These are phyloP conservation scores for Mycena pura DNA, from an alignment of 768 basidiomycete species.

Conservation along the genomic window DNA sequence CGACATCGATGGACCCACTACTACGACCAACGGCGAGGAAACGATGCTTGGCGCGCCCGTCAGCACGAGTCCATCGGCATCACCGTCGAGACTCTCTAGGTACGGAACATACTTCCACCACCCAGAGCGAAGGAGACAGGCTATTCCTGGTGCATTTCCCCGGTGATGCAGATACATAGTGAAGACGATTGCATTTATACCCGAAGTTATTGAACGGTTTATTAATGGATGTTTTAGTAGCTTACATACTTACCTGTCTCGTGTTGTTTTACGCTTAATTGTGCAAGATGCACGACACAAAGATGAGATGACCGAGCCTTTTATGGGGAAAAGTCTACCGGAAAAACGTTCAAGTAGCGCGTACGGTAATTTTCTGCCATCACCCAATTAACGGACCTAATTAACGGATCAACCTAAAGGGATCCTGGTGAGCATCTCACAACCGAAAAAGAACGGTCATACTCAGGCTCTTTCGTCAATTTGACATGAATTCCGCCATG, in stretches of 20 bases:
- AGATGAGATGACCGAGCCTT: too few relatives aligned
- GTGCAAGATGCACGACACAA: too few relatives aligned
- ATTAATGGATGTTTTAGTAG: slow-evolving; percentile 8
- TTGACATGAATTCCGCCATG: slow-evolving; percentile 83
- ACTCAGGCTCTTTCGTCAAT: slow-evolving; percentile 59
- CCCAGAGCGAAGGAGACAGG: slow-evolving; percentile 70
- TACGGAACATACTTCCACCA: slow-evolving; percentile 88
- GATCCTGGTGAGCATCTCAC: not conserved
- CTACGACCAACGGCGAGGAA: slow-evolving; percentile 20
- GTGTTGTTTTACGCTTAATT: not conserved
- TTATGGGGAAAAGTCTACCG: too few relatives aligned
- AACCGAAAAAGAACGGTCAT: slow-evolving; percentile 22
- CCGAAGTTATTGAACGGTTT: slow-evolving; percentile 10
- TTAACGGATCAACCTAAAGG: slow-evolving; percentile 11
- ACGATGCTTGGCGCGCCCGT: slow-evolving; percentile 28
- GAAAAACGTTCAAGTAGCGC: too few relatives aligned
- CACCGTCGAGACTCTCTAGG: slow-evolving; percentile 56
- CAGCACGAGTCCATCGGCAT: slow-evolving; percentile 30
- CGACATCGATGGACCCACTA: slow-evolving; percentile 25
- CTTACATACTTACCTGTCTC: too few relatives aligned
- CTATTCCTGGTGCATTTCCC: slow-evolving; percentile 69
- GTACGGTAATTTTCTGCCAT: slow-evolving; percentile 3
- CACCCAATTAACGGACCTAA: not conserved
- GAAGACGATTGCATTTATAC: not conserved
- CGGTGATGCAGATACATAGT: slow-evolving; percentile 8